Percentiles rank a stretch among this genome's conserved stretches.
These are phyloP conservation scores for Kwoniella heveanensis DNA, from an alignment of 768 basidiomycete genomes.

Conservation along the genomic window DNA sequence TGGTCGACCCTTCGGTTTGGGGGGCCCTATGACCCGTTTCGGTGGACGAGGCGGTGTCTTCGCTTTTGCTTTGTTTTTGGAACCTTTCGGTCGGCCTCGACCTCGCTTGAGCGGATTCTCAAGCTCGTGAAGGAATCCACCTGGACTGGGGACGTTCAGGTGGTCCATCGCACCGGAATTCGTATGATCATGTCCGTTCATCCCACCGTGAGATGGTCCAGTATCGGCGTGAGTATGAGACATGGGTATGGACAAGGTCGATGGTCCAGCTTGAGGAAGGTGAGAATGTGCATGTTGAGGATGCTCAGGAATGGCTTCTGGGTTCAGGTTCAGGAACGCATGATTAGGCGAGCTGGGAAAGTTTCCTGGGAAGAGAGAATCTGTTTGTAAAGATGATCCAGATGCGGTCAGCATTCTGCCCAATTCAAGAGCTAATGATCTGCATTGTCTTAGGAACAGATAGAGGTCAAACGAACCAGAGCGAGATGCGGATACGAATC, in stretches of 20 bases:
- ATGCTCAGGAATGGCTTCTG: neutral
- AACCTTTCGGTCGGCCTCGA: slow-evolving; percentile 85
- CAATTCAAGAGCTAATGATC: too few relatives aligned
- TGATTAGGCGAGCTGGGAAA: slow-evolving; percentile 13
- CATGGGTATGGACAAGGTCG: neutral
- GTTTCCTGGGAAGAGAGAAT: slow-evolving; percentile 26
- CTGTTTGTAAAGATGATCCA: slow-evolving; percentile 3
- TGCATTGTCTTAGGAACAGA: too few relatives aligned
- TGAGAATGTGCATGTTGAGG: neutral
- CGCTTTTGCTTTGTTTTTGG: slow-evolving; percentile 60
- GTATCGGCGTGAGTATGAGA: neutral
- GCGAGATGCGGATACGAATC: neutral
- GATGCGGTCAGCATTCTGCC: neutral
- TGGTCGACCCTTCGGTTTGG: slow-evolving; percentile 39
- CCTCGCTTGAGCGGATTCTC: slow-evolving; percentile 58
- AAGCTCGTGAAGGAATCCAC: neutral
- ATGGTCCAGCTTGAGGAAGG: slow-evolving; percentile 10
- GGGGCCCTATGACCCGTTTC: slow-evolving; percentile 14
- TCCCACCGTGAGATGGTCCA: too few relatives aligned
- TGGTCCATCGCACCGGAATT: neutral
- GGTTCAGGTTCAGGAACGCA: slow-evolving; percentile 11
- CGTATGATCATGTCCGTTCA: too few relatives aligned
- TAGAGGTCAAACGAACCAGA: too few relatives aligned
- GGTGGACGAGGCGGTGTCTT: slow-evolving; percentile 11
- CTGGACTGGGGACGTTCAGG: neutral